These are phyloP conservation scores for Phytophthora sansomeana DNA, from an alignment of 352 stramenopile genomes.

Conservation along the genomic window DNA sequence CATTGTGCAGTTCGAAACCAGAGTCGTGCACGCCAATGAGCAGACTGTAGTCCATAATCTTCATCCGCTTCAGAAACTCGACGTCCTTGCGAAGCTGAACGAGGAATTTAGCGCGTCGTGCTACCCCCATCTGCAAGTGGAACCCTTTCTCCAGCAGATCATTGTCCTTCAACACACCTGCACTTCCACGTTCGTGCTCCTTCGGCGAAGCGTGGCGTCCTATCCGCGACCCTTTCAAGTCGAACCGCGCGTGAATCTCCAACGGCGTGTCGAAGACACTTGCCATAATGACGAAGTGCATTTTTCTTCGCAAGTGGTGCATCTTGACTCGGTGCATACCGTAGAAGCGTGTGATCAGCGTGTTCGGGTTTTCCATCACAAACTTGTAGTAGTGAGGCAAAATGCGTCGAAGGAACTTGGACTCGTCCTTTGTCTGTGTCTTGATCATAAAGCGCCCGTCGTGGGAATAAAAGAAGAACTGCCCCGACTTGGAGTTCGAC, in stretches of 20 bases:
- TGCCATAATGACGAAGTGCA: constrained; percentile 97
- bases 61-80: constrained; percentile 92
- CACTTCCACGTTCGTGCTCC: constrained; percentile 69
- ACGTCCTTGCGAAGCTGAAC: constrained; percentile 91
- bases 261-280: constrained; percentile 96
- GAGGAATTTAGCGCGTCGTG: constrained; percentile 80
- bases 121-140: constrained; percentile 85
- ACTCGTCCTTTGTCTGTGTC: constrained; percentile 98
- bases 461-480: constrained; percentile 99
- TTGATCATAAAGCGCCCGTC: constrained; percentile 99
- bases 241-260: constrained; percentile 88
- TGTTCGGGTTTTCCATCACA: constrained; percentile 97
- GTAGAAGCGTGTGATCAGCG: constrained; percentile 97
- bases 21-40: constrained; percentile 93
- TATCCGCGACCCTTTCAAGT: constrained; percentile 94
- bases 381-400: constrained; percentile 98
- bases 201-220: constrained; percentile 74
- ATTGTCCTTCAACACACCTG: constrained; percentile 91
- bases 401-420: constrained; percentile 97
- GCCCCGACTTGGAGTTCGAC: constrained; percentile 98
- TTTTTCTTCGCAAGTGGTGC: constrained; percentile 94
- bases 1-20: constrained; percentile 57
- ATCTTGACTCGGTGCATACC: constrained; percentile 99
- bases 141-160: constrained; percentile 90
- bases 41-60: constrained; percentile 96